Percentiles rank a stretch among this genome's conserved stretches.
phyloP scores from a whole-genome alignment of 495 filamentous ascomycete genomes.

The Aspergillus diversus region DNA sequence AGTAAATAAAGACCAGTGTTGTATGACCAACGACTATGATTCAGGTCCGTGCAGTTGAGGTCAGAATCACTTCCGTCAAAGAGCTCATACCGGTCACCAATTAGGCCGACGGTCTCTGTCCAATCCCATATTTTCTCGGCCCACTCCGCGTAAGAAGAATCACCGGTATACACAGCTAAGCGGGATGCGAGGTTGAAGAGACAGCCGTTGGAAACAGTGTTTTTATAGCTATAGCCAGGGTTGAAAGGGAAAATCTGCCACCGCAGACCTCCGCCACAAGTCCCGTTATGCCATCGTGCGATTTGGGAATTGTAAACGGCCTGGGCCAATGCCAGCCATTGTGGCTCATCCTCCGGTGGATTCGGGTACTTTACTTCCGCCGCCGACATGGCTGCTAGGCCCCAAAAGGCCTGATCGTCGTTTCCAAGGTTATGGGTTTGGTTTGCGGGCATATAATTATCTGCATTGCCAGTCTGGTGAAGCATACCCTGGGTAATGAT shows the following conservation, averaged over 20 bases:
- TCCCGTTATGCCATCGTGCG: slow-evolving; percentile 65
- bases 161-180: slow-evolving; percentile 72
- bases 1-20: slow-evolving; percentile 66
- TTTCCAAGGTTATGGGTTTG: slow-evolving; percentile 76
- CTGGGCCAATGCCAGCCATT: slow-evolving; percentile 74
- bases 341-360: slow-evolving; percentile 53
- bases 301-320: slow-evolving; percentile 74
- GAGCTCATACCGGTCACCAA: slow-evolving; percentile 58
- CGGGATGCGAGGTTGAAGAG: slow-evolving; percentile 78
- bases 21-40: slow-evolving; percentile 65
- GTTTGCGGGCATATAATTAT: slow-evolving; percentile 76
- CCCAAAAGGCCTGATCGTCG: slow-evolving; percentile 87
- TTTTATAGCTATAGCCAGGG: slow-evolving; percentile 76
- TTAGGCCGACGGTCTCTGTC: slow-evolving; percentile 60
- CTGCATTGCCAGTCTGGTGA: slow-evolving; percentile 64
- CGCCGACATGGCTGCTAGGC: slow-evolving; percentile 72
- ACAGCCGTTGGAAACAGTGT: slow-evolving; percentile 72
- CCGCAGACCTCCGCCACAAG: slow-evolving; percentile 68
- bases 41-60: slow-evolving; percentile 51
- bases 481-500: slow-evolving; percentile 64
- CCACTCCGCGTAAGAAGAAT: slow-evolving; percentile 72
- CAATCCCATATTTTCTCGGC: slow-evolving; percentile 72
- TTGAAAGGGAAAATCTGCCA: slow-evolving; percentile 84
- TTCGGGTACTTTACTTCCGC: slow-evolving; percentile 72
- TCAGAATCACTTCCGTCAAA: slow-evolving; percentile 62